A percentile compares a stretch with the other conserved stretches of the same genome.
phyloP scores from a whole-genome alignment of 2,329 filamentous ascomycete species.

The Coniochaeta hoffmannii region DNA sequence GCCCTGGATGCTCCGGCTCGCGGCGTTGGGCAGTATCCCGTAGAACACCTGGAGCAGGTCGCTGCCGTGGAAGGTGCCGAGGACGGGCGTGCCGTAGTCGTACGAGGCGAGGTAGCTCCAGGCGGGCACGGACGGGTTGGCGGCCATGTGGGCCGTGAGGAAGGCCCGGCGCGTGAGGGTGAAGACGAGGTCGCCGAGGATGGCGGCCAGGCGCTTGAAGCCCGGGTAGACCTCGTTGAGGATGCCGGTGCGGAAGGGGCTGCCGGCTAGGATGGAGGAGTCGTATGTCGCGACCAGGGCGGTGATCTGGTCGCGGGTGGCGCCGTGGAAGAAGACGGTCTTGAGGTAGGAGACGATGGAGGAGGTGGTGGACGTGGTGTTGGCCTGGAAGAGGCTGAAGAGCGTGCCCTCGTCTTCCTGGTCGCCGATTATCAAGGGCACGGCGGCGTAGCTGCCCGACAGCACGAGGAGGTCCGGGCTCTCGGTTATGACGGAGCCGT shows the following conservation, averaged over 20 bases:
- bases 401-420: constrained; percentile 77
- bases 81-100: constrained; percentile 59
- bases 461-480: constrained; percentile 53
- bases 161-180: constrained; percentile 62
- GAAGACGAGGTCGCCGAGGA: constrained; percentile 70
- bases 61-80: constrained; percentile 69
- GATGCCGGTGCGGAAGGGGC: constrained; percentile 62
- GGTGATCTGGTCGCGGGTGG: constrained; percentile 42
- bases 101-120: constrained; percentile 76
- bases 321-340: constrained; percentile 50
- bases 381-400: constrained; percentile 62
- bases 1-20: constrained; percentile 49
- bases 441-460: constrained; percentile 39
- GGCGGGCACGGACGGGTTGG: constrained; percentile 49
- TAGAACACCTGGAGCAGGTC: constrained; percentile 65
- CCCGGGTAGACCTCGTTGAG: constrained; percentile 69
- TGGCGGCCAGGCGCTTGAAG: constrained; percentile 69
- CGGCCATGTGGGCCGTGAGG: constrained; percentile 37
- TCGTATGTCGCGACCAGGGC: constrained; percentile 57
- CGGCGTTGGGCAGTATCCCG: constrained; percentile 55
- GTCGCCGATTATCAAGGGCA: constrained; percentile 55
- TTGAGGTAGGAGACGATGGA: constrained; percentile 56
- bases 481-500: constrained; percentile 53
- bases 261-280: constrained; percentile 48
- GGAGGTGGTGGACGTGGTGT: constrained; percentile 52